Conservation (phyloP, 345 rosid species). For the Eucalyptus paniculata region DNA sequence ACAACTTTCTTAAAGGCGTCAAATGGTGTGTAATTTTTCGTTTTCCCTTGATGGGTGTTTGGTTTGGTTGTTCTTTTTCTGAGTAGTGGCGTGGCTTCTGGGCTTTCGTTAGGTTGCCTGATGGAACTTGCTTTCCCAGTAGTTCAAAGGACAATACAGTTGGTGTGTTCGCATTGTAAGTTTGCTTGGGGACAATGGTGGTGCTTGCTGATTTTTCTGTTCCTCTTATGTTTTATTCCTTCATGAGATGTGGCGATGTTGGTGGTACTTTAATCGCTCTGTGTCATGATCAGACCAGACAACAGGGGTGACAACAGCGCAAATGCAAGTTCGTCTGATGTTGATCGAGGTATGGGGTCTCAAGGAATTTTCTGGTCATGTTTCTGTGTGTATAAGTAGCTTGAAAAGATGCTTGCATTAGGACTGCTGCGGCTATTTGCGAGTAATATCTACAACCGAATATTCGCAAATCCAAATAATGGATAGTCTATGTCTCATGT, state of each 20-base stretch:
- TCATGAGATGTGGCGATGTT: not conserved
- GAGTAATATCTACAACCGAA: too few relatives aligned
- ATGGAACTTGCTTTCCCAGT: slow-evolving; percentile 75
- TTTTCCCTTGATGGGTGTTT: not conserved
- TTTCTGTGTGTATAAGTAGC: not conserved
- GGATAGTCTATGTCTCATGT: too few relatives aligned
- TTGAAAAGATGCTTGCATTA: not conserved
- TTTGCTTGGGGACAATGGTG: not conserved
- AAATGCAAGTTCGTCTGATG: slow-evolving; percentile 5
- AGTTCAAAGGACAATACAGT: slow-evolving; percentile 70
- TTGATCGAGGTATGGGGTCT: slow-evolving; percentile 20
- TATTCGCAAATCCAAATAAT: not conserved
- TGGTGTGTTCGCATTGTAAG: slow-evolving; percentile 61
- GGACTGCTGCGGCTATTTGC: not conserved
- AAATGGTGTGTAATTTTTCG: slow-evolving; percentile 33
- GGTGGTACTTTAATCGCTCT: not conserved
- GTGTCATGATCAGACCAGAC: slow-evolving; percentile 31
- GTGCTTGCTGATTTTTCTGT: not conserved
- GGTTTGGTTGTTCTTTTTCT: not conserved
- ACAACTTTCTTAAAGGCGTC: slow-evolving; percentile 85
- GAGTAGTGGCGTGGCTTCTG: not conserved
- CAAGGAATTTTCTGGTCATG: not conserved
- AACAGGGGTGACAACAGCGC: slow-evolving; percentile 4
- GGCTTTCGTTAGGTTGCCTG: slow-evolving; percentile 62
- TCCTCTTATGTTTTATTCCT: not conserved